These are phyloP conservation scores for Rosa lucieae DNA, from an alignment of 306 rosid genomes.

Conservation along the genomic window DNA sequence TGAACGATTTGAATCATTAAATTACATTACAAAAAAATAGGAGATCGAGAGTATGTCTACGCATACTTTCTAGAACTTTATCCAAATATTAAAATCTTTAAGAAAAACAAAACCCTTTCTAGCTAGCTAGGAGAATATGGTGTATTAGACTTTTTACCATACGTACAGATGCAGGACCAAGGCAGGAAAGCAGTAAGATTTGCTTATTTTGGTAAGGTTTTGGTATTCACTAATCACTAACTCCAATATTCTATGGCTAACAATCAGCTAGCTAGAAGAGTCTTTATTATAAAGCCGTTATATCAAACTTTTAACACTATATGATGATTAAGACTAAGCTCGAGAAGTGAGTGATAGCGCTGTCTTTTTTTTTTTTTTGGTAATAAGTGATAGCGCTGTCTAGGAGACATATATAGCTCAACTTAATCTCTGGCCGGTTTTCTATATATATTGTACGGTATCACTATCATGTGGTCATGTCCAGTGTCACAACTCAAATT, in stretches of 20 bases:
- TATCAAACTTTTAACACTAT: not conserved
- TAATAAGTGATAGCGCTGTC: not conserved
- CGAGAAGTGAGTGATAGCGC: not conserved
- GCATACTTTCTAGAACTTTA: too few relatives aligned
- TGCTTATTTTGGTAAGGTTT: not conserved
- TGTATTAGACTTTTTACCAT: not conserved
- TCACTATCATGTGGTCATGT: constrained; percentile 44
- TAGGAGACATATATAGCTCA: not conserved
- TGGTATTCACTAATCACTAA: not conserved
- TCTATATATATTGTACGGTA: not conserved
- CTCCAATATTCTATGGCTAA: not conserved
- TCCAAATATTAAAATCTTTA: too few relatives aligned
- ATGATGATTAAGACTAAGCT: constrained; percentile 2
- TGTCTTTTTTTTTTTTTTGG: not conserved
- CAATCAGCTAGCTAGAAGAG: not conserved
- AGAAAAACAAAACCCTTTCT: not conserved
- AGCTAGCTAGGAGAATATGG: not conserved
- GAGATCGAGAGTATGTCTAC: too few relatives aligned
- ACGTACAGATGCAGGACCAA: not conserved
- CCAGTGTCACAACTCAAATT: constrained; percentile 27
- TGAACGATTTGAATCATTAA: too few relatives aligned
- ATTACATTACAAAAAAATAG: too few relatives aligned
- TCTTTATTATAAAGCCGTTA: not conserved
- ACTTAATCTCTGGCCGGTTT: not conserved
- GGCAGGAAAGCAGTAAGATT: not conserved